Base-by-base conservation (phyloP, 2,329 filamentous ascomycete species). In the Alternaria novae-zelandiae region DNA sequence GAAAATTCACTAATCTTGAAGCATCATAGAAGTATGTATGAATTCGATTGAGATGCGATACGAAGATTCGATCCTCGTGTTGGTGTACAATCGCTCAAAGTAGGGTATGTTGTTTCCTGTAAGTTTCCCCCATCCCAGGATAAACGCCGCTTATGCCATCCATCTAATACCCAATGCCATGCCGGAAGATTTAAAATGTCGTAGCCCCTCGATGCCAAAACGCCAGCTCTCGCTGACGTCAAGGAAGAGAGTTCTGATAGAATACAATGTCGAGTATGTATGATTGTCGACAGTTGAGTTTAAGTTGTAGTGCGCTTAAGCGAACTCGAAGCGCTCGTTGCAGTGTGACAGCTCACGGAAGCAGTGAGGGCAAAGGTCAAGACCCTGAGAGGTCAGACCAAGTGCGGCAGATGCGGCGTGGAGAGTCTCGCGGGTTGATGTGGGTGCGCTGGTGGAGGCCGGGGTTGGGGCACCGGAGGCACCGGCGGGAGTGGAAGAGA, bases 311-410 rank as follows among this genome's bases (percentile, higher is more conserved):
- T 8, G 3, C 20, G n/a, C 15, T 56, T 61, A 74, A 55, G 68
- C 71, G 17, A 74, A 71, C 12, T 70, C 70, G 57, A 72, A 74
- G 4, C 71, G 59, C 60, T 74, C 71, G 20, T 69, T 69, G 66
- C 71, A 74, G 46, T 74, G 71, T 49, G 65, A 67, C 66, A 71
- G 67, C 58, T 74, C 71, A 11, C 71, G 70, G 59, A 69, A 74
- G 69, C 71, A 74, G 55, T 74, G 71, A 47, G 71, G 71, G 63
- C 71, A 74, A 2, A 74, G 70, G 49, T 72, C 67, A 13, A 74
- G 61, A 9, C 71, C 71, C 50, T 74, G 71, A 3, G 60, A 67
- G 12, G 63, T 69, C 57, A 63, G 51, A 6, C 60, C 60, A 21
- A 74, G 55, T 49, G 66, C 67, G 30, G 71, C 68, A 5, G 69